Base-by-base conservation (phyloP, 768 basidiomycete species). In the Porphyrellus cyaneotinctus region DNA sequence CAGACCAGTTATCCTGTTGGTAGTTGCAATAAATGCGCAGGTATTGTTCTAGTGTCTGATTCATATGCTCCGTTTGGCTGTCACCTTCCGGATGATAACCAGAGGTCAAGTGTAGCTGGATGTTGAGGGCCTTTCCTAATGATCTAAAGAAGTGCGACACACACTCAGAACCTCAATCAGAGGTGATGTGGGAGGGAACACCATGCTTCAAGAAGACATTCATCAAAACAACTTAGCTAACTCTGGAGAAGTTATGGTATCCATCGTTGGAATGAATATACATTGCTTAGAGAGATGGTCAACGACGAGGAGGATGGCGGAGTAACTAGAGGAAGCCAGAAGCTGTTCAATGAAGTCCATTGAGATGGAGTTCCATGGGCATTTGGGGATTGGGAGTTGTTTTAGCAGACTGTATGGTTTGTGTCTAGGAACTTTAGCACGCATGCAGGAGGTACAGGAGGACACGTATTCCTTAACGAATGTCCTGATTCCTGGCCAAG, bases 1-100 rank as follows among this genome's bases (percentile, higher is more conserved):
- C 28, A 0, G 9, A 38, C 28, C 53, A 54, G 26, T 54, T 46
- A 20, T 54, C 43, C 18, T 54, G 53, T 14, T 54, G 43, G 13
- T 53, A 53, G 5, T 48, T 53, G 4, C 26, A 42, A 2, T 47
- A 47, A 11, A 53, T 23, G 0, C 2, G 2, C 2, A 53, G 46
- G 17, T 54, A 54, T 3, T 54, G 37, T 14, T 54, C 2, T 0
- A 49, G 33, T 0, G 33, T 53, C 14, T 52, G 51, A 6, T 52
- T 52, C 2, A 23, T 24, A 0, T 12, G 5, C 10, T 52, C 23
- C 2, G 30, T 52, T 9, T 47, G 32, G 2, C 39, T 28, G 20
- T 52, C 31, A 2, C 28, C 35, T 24, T 47, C 35, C 11, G 17
- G 41, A 17, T 26, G 39, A 41, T 41, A 41, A 0, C 39, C 14